Conservation (phyloP, 345 rosid species). For the Draba incana region DNA sequence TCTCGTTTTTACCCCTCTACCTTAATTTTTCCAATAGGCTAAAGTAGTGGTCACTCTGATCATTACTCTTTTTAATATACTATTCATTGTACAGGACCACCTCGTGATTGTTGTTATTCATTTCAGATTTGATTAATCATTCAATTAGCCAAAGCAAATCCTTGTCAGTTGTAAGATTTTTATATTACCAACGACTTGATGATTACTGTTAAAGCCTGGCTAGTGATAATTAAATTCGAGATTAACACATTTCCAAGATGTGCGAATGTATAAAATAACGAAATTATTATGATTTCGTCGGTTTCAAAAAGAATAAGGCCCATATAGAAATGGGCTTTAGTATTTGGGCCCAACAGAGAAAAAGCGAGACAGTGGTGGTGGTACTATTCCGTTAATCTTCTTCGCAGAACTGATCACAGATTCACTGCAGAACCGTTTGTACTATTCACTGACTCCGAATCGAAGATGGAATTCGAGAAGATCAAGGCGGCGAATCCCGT, state of each 20-base stretch:
- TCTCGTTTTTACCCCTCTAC: slow-evolving; percentile 26
- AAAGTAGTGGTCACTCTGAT: slow-evolving; percentile 20
- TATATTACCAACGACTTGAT: slow-evolving; percentile 17
- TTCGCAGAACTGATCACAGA: slow-evolving; percentile 1
- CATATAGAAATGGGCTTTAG: neutral
- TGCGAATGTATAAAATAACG: neutral
- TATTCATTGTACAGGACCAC: slow-evolving; percentile 31
- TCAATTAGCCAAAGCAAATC: slow-evolving; percentile 38
- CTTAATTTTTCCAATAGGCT: too few species aligned
- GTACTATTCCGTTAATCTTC: too few species aligned
- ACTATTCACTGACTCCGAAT: neutral
- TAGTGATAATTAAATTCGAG: neutral
- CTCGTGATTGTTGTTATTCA: too few species aligned
- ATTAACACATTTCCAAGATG: slow-evolving; percentile 12
- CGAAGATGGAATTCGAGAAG: slow-evolving; percentile 53
- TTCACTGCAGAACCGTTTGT: neutral
- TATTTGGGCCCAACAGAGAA: neutral
- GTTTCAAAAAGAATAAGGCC: neutral
- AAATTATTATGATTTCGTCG: neutral
- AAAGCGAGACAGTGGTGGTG: neutral
- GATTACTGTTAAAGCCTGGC: slow-evolving; percentile 5
- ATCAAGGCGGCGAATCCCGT: slow-evolving; percentile 60
- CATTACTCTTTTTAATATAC: slow-evolving; percentile 29
- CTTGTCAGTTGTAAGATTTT: slow-evolving; percentile 32
- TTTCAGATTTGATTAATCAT: too few species aligned